Conservation (phyloP, 1,139 yeast species). For the Eremothecium cymbalariae region DNA sequence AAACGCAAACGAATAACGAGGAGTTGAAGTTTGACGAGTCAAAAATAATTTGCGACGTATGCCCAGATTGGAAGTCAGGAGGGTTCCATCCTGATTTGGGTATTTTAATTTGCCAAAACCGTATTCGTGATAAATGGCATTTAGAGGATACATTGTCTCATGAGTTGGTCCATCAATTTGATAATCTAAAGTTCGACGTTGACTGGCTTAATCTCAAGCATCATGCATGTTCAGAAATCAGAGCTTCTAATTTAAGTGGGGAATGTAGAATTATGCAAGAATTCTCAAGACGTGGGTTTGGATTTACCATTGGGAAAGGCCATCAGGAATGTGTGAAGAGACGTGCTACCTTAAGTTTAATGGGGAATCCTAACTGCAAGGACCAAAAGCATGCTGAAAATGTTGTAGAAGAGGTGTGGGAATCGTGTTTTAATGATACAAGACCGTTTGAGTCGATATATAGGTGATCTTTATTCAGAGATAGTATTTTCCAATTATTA, state of each 20-base stretch:
- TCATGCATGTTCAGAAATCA: constrained; percentile 93
- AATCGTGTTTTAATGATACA: constrained; percentile 88
- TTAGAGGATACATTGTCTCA: constrained; percentile 87
- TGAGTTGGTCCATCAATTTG: constrained; percentile 90
- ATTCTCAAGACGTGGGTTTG: constrained; percentile 44
- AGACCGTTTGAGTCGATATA: constrained; percentile 92
- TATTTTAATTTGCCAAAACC: constrained; percentile 76
- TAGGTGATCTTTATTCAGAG: constrained; percentile 14
- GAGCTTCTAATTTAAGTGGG: constrained; percentile 90
- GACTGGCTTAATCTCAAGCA: constrained; percentile 78
- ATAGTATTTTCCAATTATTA: background rate
- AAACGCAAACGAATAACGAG: constrained; percentile 8
- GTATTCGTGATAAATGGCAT: constrained; percentile 70
- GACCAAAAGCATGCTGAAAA: constrained; percentile 64
- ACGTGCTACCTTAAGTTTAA: constrained; percentile 76
- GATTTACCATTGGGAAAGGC: constrained; percentile 46
- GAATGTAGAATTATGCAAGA: constrained; percentile 91
- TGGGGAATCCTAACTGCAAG: constrained; percentile 77
- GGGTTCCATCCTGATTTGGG: constrained; percentile 92
- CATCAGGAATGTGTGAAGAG: constrained; percentile 87
- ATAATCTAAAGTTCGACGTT: constrained; percentile 76
- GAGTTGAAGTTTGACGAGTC: constrained; percentile 24
- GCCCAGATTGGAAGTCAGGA: constrained; percentile 83
- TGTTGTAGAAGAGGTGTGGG: constrained; percentile 82
- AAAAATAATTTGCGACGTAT: constrained; percentile 68